phyloP scores from a whole-genome alignment of 2,329 filamentous ascomycete genomes.

The Lecanosticta acicola region DNA sequence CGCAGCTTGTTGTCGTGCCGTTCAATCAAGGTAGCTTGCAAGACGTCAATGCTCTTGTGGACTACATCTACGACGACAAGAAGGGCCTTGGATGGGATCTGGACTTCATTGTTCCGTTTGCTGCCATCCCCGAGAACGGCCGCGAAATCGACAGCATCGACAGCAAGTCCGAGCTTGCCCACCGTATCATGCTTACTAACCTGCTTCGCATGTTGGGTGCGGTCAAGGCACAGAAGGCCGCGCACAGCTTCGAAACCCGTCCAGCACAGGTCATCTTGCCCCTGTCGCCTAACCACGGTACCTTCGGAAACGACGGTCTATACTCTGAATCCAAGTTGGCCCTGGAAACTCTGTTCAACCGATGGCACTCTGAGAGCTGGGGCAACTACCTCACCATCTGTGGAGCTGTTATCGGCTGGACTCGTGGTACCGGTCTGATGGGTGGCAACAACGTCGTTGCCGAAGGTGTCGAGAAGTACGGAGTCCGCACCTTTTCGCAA shows the following conservation, averaged over 20 bases:
- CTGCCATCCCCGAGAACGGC: conserved; percentile 94
- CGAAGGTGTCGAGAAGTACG: conserved; percentile 92
- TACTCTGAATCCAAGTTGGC: conserved; percentile 98
- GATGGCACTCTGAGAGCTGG: conserved; percentile 98
- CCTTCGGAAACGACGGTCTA: conserved; percentile 93
- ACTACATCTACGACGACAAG: conserved; percentile 97
- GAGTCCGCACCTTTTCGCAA: conserved; percentile 96
- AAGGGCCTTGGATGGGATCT: conserved; percentile 97
- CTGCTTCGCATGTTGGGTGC: conserved; percentile 82
- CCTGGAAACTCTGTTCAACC: conserved; percentile 94
- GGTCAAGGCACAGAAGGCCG: conserved; percentile 85
- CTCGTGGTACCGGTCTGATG: conserved; percentile 96
- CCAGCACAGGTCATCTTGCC: conserved; percentile 95
- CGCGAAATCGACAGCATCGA: conserved; percentile 96
- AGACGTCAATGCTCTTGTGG: conserved; percentile 85
- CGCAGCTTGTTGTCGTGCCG: conserved; percentile 93
- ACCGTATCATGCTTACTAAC: conserved; percentile 99
- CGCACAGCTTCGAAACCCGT: conserved; percentile 84
- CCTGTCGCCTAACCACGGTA: conserved; percentile 95
- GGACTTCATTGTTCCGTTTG: conserved; percentile 92
- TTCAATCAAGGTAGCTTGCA: conserved; percentile 99
- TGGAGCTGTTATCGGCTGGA: conserved; percentile 98
- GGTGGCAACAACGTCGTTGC: conserved; percentile 95
- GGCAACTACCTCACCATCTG: conserved; percentile 96
- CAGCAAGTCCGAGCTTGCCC: conserved; percentile 94